Percentiles rank a stretch among this genome's conserved stretches.
phyloP scores from a whole-genome alignment of 2,329 filamentous ascomycete species.

The Venturia oleaginea region DNA sequence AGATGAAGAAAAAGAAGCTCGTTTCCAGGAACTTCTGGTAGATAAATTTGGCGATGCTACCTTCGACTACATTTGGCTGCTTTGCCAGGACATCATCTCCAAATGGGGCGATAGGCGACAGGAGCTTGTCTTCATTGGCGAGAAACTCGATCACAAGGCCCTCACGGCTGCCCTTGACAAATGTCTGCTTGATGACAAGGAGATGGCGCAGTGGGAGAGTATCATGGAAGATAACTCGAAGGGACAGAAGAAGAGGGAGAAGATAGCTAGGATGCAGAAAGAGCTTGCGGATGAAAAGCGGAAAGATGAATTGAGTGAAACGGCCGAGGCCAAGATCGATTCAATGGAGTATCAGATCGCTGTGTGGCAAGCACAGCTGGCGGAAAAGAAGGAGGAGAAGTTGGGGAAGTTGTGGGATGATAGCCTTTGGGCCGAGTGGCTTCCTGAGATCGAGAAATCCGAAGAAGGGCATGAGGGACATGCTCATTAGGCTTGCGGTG shows the following conservation, averaged over 20 bases:
- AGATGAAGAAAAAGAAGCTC: not conserved
- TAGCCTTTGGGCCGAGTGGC: conserved; percentile 46
- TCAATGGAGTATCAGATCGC: not conserved
- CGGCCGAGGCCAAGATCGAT: not conserved
- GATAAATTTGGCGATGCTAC: not conserved
- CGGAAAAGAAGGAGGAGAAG: conserved; percentile 36
- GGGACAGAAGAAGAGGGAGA: conserved; percentile 16
- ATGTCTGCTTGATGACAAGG: conserved; percentile 53
- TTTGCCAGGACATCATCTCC: conserved; percentile 35
- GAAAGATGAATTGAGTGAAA: not conserved
- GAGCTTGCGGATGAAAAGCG: not conserved
- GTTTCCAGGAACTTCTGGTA: not conserved
- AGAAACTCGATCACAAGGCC: conserved; percentile 46
- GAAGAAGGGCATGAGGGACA: conserved; percentile 17
- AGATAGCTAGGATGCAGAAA: not conserved
- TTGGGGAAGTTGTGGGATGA: conserved; percentile 48
- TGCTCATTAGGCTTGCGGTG: not conserved
- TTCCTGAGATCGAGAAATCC: conserved; percentile 26
- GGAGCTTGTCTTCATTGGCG: conserved; percentile 66
- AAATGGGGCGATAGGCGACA: conserved; percentile 61
- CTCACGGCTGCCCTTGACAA: conserved; percentile 48
- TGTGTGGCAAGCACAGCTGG: not conserved
- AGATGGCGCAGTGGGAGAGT: conserved; percentile 37
- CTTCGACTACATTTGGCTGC: conserved; percentile 31
- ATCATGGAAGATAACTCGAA: conserved; percentile 24